These are phyloP conservation scores for Aspergillus ruber DNA, from an alignment of 2,329 filamentous ascomycete species.

Conservation along the genomic window DNA sequence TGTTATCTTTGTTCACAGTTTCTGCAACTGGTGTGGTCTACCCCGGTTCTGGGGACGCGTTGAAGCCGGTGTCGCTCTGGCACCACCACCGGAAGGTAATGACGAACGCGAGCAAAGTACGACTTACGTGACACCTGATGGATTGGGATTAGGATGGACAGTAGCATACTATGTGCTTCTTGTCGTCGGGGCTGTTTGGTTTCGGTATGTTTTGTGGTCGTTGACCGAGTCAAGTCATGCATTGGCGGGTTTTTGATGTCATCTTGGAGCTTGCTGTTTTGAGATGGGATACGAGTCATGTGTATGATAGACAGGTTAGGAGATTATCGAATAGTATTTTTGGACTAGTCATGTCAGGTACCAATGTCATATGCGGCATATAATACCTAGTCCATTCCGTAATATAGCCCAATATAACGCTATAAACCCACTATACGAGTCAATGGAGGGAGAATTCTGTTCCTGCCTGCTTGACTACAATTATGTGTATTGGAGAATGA, in stretches of 20 bases:
- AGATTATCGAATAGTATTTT: neutral
- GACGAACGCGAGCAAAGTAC: slow-evolving; percentile 16
- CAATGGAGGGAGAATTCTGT: no score
- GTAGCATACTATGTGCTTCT: slow-evolving; percentile 73
- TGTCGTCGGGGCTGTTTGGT: slow-evolving; percentile 62
- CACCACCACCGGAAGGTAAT: slow-evolving; percentile 33
- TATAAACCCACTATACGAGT: no score
- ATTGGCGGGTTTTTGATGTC: slow-evolving; percentile 15
- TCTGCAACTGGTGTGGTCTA: slow-evolving; percentile 89
- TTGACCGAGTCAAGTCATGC: slow-evolving; percentile 55
- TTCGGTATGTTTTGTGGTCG: slow-evolving; percentile 64
- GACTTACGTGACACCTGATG: slow-evolving; percentile 17
- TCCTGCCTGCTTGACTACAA: no score
- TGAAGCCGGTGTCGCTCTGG: slow-evolving; percentile 43
- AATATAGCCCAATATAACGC: no score
- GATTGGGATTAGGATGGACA: slow-evolving; percentile 57
- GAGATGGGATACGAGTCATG: slow-evolving; percentile 3
- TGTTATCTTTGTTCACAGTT: slow-evolving; percentile 69
- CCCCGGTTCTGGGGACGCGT: slow-evolving; percentile 80
- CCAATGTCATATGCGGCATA: no score
- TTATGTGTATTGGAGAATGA: no score
- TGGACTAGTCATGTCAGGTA: no score
- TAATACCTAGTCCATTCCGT: no score
- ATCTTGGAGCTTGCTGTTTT: slow-evolving; percentile 16
- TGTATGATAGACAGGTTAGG: neutral